Conservation (phyloP, 1,139 yeast species). For the Kodamaea plutei region DNA sequence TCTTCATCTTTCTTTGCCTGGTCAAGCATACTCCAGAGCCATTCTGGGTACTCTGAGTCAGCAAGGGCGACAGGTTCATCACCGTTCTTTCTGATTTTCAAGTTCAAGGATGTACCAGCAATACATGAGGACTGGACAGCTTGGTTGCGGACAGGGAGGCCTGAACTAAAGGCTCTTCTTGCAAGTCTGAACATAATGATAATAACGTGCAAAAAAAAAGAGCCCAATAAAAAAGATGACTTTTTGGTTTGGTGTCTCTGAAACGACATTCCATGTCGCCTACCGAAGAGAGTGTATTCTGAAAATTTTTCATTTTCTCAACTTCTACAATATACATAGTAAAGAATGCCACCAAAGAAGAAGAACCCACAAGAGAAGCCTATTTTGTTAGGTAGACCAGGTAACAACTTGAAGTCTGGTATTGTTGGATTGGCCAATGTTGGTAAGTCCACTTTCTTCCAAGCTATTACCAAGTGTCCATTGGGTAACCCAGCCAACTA, state of each 20-base stretch:
- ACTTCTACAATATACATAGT: too few species aligned
- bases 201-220: background rate
- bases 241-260: too few species aligned
- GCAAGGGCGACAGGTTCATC: constrained; percentile 87
- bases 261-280: too few species aligned
- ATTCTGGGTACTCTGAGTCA: constrained; percentile 86
- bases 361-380: constrained; percentile 80
- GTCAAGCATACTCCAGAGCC: constrained; percentile 92
- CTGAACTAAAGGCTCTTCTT: constrained; percentile 11
- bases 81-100: constrained; percentile 74
- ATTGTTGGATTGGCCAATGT: constrained; percentile 96
- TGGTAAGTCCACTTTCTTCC: constrained; percentile 91
- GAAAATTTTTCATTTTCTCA: too few species aligned
- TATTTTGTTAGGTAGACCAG: constrained; percentile 94
- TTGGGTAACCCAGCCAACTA: constrained; percentile 98
- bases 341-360: constrained; percentile 94
- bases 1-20: constrained; percentile 49
- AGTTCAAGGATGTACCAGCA: constrained; percentile 79
- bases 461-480: constrained; percentile 84
- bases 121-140: constrained; percentile 40
- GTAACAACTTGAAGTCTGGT: constrained; percentile 93
- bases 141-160: constrained; percentile 9
- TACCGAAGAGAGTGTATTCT: too few species aligned
- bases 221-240: background rate
- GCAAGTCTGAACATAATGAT: constrained; percentile 6